Conservation (phyloP, 2,329 filamentous ascomycete genomes). For the Ceratocystis alfenasii region DNA sequence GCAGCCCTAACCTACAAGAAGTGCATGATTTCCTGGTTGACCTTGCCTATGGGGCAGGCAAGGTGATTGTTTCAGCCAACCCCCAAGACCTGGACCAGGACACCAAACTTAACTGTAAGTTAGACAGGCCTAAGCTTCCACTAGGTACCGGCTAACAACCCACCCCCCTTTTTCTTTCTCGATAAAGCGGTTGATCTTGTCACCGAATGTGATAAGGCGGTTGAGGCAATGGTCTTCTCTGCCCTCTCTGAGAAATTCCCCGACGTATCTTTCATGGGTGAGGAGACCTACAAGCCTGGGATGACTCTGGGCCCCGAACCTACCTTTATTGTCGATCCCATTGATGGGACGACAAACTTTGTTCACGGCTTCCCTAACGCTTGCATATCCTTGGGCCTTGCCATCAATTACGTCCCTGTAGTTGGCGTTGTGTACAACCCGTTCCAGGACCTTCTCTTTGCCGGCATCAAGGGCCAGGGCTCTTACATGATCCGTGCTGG, state of each 20-base stretch:
- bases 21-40: constrained; percentile 50
- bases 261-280: constrained; percentile 53
- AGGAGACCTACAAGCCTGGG: constrained; percentile 64
- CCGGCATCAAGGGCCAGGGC: constrained; percentile 55
- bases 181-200: constrained; percentile 52
- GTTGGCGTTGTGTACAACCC: constrained; percentile 75
- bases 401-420: constrained; percentile 47
- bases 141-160: constrained; percentile 11
- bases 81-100: constrained; percentile 45
- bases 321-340: constrained; percentile 72
- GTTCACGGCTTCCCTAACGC: constrained; percentile 64
- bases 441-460: constrained; percentile 57
- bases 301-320: constrained; percentile 49
- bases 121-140: background rate
- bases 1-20: constrained; percentile 46
- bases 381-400: constrained; percentile 64
- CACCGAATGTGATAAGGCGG: constrained; percentile 54
- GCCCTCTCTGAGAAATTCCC: constrained; percentile 44
- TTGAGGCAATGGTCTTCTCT: constrained; percentile 49
- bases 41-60: constrained; percentile 51
- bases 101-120: constrained; percentile 53
- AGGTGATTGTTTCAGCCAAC: constrained; percentile 51
- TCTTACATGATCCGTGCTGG: constrained; percentile 44
- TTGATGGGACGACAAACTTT: constrained; percentile 75
- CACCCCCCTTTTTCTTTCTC: constrained; percentile 12